Percentiles rank a stretch among this genome's conserved stretches.
phyloP scores from a whole-genome alignment of 176 grass and related monocot species.

The Raddia guianensis region DNA sequence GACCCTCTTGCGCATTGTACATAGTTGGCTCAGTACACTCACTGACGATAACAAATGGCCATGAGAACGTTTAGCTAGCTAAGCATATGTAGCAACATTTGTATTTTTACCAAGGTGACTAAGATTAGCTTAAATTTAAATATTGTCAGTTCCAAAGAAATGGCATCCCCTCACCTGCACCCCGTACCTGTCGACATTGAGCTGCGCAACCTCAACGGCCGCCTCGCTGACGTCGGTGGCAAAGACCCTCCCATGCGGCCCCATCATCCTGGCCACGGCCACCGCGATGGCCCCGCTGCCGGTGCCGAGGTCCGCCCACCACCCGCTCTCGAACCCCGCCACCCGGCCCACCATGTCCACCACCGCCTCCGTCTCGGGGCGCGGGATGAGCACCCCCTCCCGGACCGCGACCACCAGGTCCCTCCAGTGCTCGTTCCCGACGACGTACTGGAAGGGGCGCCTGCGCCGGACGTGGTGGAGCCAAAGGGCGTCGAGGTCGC shows the following conservation, averaged over 20 bases:
- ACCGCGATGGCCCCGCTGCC: constrained; percentile 83
- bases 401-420: constrained; percentile 68
- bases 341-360: constrained; percentile 55
- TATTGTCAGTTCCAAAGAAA: neutral
- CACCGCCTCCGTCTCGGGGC: constrained; percentile 86
- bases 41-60: neutral
- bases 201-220: constrained; percentile 50
- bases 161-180: constrained; percentile 58
- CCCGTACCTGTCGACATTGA: constrained; percentile 68
- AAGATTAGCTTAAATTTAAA: neutral
- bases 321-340: constrained; percentile 51
- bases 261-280: constrained; percentile 69
- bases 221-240: constrained; percentile 73
- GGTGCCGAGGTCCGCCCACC: constrained; percentile 87
- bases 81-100: neutral
- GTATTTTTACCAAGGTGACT: neutral
- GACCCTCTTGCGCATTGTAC: neutral
- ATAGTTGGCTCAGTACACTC: neutral
- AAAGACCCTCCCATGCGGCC: constrained; percentile 52
- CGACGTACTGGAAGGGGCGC: constrained; percentile 87
- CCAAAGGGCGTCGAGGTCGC: constrained; percentile 68
- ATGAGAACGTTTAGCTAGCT: neutral
- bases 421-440: constrained; percentile 94
- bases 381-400: constrained; percentile 86
- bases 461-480: constrained; percentile 43